Base-by-base conservation (phyloP, 1,284 basidiomycete genomes). In the Malassezia cuniculi region DNA sequence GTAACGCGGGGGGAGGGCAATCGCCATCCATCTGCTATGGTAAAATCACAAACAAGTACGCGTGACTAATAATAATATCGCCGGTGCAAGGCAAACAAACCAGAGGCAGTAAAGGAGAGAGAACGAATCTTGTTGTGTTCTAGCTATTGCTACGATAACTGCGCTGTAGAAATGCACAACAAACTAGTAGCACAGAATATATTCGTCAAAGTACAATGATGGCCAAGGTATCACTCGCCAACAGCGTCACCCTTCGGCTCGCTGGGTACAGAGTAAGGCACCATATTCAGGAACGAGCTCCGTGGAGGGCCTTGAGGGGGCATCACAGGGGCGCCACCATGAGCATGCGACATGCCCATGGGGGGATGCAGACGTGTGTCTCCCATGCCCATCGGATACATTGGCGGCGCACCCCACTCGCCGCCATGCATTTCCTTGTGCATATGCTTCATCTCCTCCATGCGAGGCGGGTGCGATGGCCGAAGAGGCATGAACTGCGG, bases 241-340 rank as follows among this genome's bases (percentile, higher is more conserved):
- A 14, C 31, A 7, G 14, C 10, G 11, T 38, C 31, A n/a, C 27
- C 31, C 30, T 45, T 45, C 8, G 24, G 20, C 28, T 38, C 11
- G 9, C 15, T 11, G 22, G 31, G 33, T 24, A 45, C 39, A 22
- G 36, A 14, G 19, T 45, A 45, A 8, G 42, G 37, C 24, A 45
- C 31, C 42, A 45, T 45, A 20, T 39, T 45, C 19, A 45, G 27
- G 11, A 39, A 39, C 5, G 27, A n/a, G 25, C 32, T 25, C 17
- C 42, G 42, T 7, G 27, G 14, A 8, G 22, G 28, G 14, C n/a
- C n/a, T n/a, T 18, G 38, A 8, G 31, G 7, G 2, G 36, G 32
- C 36, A 45, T 45, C 4, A 34, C 16, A 45, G 30, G 2, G 36
- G 24, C 9, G 36, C 27, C 6, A 31, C 33, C 15, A 36, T 36